phyloP scores from a whole-genome alignment of 2,329 filamentous ascomycete species.

The Chaetoscypha palmicola region DNA sequence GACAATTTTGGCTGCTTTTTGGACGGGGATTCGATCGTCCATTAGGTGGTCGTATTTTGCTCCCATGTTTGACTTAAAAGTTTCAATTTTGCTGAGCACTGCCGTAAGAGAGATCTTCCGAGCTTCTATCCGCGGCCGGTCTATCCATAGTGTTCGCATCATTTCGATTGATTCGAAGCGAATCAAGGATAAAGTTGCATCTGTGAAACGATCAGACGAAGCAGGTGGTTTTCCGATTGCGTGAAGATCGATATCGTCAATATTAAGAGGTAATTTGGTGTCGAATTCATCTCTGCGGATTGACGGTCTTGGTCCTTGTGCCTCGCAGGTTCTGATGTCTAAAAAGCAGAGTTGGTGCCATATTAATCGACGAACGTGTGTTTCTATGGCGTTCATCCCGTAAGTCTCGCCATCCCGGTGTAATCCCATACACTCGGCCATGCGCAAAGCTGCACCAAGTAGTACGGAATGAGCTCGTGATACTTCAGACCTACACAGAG shows the following conservation, averaged over 20 bases:
- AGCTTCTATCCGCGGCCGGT: conserved; percentile 57
- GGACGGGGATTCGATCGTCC: conserved; percentile 51
- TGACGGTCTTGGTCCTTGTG: conserved; percentile 62
- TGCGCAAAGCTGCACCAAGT: conserved; percentile 62
- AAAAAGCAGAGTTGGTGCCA: conserved; percentile 77
- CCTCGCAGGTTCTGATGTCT: conserved; percentile 67
- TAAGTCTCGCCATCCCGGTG: conserved; percentile 61
- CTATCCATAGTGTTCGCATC: conserved; percentile 62
- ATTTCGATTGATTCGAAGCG: conserved; percentile 69
- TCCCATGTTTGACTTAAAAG: conserved; percentile 57
- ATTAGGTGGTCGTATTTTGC: conserved; percentile 60
- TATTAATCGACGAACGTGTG: conserved; percentile 62
- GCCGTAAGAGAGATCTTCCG: conserved; percentile 55
- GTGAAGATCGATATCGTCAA: conserved; percentile 58
- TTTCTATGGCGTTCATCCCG: conserved; percentile 58
- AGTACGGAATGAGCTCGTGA: conserved; percentile 68
- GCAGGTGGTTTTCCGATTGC: conserved; percentile 36
- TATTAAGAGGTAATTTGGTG: conserved; percentile 64
- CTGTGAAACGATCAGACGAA: conserved; percentile 49
- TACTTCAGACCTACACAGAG: conserved; percentile 64
- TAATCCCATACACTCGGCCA: conserved; percentile 72
- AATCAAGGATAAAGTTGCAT: conserved; percentile 60
- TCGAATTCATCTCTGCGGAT: conserved; percentile 72
- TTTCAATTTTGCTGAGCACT: conserved; percentile 61
- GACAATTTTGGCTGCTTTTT: conserved; percentile 56